These are phyloP conservation scores for Barnettozyma wickerhamii DNA, from an alignment of 805 yeast genomes.

Conservation along the genomic window DNA sequence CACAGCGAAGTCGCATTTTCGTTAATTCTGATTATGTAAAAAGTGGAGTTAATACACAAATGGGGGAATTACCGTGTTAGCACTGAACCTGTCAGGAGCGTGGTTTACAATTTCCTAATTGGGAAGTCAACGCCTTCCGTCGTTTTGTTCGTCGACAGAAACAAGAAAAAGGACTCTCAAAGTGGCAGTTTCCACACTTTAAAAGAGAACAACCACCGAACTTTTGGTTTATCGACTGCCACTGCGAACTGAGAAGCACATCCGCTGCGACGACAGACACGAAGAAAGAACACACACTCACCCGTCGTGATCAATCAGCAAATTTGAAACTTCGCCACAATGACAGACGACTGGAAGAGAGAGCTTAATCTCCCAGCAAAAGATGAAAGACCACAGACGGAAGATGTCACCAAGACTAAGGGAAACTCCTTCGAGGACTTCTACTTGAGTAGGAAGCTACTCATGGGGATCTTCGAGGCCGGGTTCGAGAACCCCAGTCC, in stretches of 20 bases:
- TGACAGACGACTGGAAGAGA: conserved; percentile 68
- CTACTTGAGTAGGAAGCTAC: conserved; percentile 82
- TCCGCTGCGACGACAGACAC: too few relatives aligned
- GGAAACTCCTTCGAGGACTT: conserved; percentile 92
- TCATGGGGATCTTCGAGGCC: conserved; percentile 98
- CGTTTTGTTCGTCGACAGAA: background rate
- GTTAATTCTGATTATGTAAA: too few relatives aligned
- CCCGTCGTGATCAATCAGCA: background rate
- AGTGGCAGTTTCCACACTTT: background rate
- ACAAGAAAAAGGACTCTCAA: background rate
- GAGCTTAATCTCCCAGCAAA: conserved; percentile 70
- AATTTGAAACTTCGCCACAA: conserved; percentile 7
- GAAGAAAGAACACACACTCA: too few relatives aligned
- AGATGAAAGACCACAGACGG: conserved; percentile 95
- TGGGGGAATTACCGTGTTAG: background rate
- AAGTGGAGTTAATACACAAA: background rate
- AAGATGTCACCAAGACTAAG: conserved; percentile 87
- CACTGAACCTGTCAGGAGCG: background rate
- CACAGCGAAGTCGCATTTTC: too few relatives aligned
- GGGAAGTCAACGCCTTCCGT: conserved; percentile 8
- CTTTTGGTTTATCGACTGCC: too few relatives aligned
- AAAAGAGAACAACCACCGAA: too few relatives aligned
- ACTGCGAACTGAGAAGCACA: too few relatives aligned
- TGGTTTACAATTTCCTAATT: conserved; percentile 1
- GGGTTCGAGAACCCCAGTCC: conserved; percentile 99